Evolutionary conservation across 106 monocot species (phyloP), one percentile per base, ranked within the genome.

Genomic region (Acorus calamus): DNA sequence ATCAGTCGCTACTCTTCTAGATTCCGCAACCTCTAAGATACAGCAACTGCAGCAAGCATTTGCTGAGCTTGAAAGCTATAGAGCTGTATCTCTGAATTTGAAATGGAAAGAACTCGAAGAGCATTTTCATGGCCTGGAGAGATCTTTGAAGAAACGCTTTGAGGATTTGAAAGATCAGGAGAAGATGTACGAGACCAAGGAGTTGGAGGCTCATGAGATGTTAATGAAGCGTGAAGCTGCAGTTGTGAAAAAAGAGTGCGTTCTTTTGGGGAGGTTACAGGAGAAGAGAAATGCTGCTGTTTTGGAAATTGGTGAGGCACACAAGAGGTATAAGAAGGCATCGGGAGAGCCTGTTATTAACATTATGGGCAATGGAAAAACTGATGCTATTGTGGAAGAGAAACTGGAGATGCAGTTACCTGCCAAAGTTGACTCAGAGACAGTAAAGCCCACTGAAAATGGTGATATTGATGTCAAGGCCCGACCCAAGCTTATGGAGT

Each of bases 41-140:
- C 89, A 86, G 69, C 83, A 84, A 60, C 81, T 94, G 49, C 86
- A 94, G 57, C 81, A 79, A 28, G 86, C 79, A 53, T 86, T 82
- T 77, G 42, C 86, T 66, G 86, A 86, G 64, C 82, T 86, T 76
- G 82, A 82, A 77, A 82, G 71, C 53, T 74, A 79, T 49, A 82
- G 70, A 68, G 54, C 79, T 28, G 45, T 79, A 67, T 74, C 79
- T 50, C 69, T 86, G 46, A 86, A 79, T 65, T 56, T 86, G 65
- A 86, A 86, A 68, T 86, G 86, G 86, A 82, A 74, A 62, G 86
- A 86, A 70, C 86, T 86, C 49, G 86, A 86, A 61, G 76, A 76
- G 54, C 86, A 86, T 77, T 86, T 86, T 72, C 77, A 77, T 79
- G 89, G 94, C 8, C 81, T 89, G n/a, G 86, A 94, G 55, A 77